Conservation (phyloP, 2,329 filamentous ascomycete genomes). For the Hymenoscyphus repandus region DNA sequence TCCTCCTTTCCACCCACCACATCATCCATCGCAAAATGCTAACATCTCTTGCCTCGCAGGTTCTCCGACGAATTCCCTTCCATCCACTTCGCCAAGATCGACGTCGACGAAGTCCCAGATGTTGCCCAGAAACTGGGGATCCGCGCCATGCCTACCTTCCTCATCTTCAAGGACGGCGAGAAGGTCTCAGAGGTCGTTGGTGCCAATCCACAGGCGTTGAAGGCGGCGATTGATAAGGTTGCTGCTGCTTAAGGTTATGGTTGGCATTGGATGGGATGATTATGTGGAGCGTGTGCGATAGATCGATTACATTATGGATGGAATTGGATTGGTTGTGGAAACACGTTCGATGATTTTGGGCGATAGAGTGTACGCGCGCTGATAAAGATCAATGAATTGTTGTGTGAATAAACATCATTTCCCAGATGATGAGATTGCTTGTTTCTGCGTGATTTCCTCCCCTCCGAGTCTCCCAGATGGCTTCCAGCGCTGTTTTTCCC, state of each 20-base stretch:
- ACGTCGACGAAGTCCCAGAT: constrained; percentile 76
- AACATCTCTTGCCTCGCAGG: constrained; percentile 36
- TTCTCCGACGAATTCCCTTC: constrained; percentile 54
- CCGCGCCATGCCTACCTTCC: constrained; percentile 89
- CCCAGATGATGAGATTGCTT: too few relatives aligned
- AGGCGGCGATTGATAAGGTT: constrained; percentile 36
- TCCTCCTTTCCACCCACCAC: constrained; percentile 7
- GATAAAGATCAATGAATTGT: too few relatives aligned
- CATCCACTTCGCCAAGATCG: constrained; percentile 80
- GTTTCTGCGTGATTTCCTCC: too few relatives aligned
- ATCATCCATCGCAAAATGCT: constrained; percentile 9
- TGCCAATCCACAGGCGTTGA: constrained; percentile 68
- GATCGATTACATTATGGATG: background rate
- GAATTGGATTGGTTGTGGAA: too few relatives aligned
- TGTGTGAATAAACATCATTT: too few relatives aligned
- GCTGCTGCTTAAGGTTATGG: background rate
- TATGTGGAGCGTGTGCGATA: background rate
- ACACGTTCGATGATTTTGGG: too few relatives aligned
- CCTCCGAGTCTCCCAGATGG: too few relatives aligned
- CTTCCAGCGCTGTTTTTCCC: too few relatives aligned
- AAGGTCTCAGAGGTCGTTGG: constrained; percentile 71
- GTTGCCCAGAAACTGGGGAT: constrained; percentile 73
- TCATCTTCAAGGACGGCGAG: constrained; percentile 75
- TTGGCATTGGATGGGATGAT: background rate
- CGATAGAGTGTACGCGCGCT: too few relatives aligned